Conservation (phyloP, 2,329 filamentous ascomycete species). For the Colletotrichum musicola region DNA sequence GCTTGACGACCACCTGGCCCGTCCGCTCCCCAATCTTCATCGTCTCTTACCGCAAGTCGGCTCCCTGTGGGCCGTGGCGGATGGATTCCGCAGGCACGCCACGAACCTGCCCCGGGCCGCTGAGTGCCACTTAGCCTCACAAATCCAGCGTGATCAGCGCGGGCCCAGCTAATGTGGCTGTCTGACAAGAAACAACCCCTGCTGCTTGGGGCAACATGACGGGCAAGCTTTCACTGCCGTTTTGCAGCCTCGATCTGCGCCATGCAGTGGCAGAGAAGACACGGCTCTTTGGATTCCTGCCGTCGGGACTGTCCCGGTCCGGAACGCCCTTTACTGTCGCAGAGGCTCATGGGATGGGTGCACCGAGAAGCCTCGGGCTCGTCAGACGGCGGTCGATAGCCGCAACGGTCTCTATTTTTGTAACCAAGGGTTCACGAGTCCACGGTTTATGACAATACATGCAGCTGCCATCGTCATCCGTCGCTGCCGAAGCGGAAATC, state of each 20-base stretch:
- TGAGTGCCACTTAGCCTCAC: slow-evolving; percentile 20
- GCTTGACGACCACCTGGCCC: neutral
- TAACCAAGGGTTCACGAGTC: neutral
- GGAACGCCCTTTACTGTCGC: neutral
- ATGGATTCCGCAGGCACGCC: slow-evolving; percentile 24
- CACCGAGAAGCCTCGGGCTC: neutral
- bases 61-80: slow-evolving; percentile 20
- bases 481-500: neutral
- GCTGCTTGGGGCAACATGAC: slow-evolving; percentile 20
- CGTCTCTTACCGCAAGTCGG: slow-evolving; percentile 14
- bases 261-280: neutral
- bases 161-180: slow-evolving; percentile 24
- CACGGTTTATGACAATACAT: no score
- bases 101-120: slow-evolving; percentile 6
- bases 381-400: neutral
- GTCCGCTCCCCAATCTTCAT: neutral
- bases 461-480: no score
- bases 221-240: slow-evolving; percentile 13
- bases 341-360: neutral
- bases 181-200: slow-evolving; percentile 27
- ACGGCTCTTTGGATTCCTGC: neutral
- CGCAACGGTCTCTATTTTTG: slow-evolving; percentile 9
- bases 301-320: slow-evolving; percentile 2
- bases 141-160: slow-evolving; percentile 24
- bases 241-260: slow-evolving; percentile 27